Evolutionary conservation across 2,329 filamentous ascomycete genomes (phyloP).

Genomic region (Thyridium curvatum): DNA sequence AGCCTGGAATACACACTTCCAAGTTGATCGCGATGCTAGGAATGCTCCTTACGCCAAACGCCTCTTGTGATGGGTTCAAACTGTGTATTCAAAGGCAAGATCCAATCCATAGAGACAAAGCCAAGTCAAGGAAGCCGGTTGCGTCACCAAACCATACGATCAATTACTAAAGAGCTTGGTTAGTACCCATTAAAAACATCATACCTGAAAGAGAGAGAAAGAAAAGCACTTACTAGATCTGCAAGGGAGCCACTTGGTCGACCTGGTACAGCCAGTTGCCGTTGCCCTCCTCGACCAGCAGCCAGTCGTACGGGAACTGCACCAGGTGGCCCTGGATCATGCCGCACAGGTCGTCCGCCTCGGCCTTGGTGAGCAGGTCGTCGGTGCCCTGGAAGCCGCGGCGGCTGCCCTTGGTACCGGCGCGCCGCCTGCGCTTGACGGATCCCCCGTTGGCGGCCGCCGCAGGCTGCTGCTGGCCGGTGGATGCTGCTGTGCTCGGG

Average conservation of each 20-base stretch:
- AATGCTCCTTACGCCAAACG: no score
- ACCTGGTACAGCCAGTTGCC: constrained; percentile 97
- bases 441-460: constrained; percentile 32
- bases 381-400: constrained; percentile 60
- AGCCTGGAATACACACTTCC: no score
- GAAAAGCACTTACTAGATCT: constrained; percentile 75
- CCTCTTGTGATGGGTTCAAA: no score
- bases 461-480: neutral
- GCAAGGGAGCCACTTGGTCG: constrained; percentile 89
- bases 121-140: no score
- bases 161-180: no score
- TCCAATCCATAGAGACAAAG: no score
- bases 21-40: no score
- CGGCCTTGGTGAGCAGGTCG: constrained; percentile 66
- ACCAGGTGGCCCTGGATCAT: constrained; percentile 86
- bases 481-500: constrained; percentile 3
- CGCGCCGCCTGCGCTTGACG: constrained; percentile 57
- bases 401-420: constrained; percentile 63
- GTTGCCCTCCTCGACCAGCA: constrained; percentile 82
- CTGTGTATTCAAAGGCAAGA: constrained; percentile 9
- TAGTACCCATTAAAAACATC: no score
- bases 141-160: no score
- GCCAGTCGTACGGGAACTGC: constrained; percentile 93
- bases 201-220: no score
- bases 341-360: constrained; percentile 75